A percentile compares a stretch with the other conserved stretches of the same genome.
Evolutionary conservation across 2,329 filamentous ascomycete species (phyloP).

Genomic region (Cryoendolithus antarcticus): DNA sequence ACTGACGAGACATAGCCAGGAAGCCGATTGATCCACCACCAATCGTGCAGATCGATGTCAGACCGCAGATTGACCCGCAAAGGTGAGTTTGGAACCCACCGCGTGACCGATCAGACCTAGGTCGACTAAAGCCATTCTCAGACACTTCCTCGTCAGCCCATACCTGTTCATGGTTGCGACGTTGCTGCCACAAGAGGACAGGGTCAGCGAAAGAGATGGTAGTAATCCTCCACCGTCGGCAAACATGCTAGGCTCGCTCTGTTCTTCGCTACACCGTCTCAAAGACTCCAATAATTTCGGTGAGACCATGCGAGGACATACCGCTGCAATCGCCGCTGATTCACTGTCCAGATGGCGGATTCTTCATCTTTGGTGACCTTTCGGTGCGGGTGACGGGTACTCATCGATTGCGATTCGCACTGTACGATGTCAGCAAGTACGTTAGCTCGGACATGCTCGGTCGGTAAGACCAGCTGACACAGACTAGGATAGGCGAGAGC

Average conservation of each 20-base stretch:
- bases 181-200: constrained; percentile 26
- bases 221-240: too few relatives aligned
- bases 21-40: constrained; percentile 84
- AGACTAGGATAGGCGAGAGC: constrained; percentile 1
- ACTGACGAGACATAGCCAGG: constrained; percentile 42
- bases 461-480: too few relatives aligned
- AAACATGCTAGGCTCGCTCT: constrained; percentile 48
- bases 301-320: constrained; percentile 14
- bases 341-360: constrained; percentile 51
- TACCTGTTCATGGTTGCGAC: constrained; percentile 52
- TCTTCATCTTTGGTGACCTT: constrained; percentile 84
- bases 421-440: constrained; percentile 52
- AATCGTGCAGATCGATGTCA: constrained; percentile 58
- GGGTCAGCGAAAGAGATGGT: too few relatives aligned
- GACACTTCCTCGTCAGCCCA: constrained; percentile 51
- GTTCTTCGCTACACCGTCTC: constrained; percentile 69
- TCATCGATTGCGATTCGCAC: constrained; percentile 62
- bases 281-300: constrained; percentile 62
- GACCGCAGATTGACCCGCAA: constrained; percentile 30
- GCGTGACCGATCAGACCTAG: not conserved
- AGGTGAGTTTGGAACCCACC: constrained; percentile 3
- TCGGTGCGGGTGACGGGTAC: constrained; percentile 63
- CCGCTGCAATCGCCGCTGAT: too few relatives aligned
- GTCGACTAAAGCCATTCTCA: constrained; percentile 16
- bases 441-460: constrained; percentile 11